Evolutionary conservation across 768 basidiomycete genomes (phyloP).

Genomic region (Lactarius deliciosus): DNA sequence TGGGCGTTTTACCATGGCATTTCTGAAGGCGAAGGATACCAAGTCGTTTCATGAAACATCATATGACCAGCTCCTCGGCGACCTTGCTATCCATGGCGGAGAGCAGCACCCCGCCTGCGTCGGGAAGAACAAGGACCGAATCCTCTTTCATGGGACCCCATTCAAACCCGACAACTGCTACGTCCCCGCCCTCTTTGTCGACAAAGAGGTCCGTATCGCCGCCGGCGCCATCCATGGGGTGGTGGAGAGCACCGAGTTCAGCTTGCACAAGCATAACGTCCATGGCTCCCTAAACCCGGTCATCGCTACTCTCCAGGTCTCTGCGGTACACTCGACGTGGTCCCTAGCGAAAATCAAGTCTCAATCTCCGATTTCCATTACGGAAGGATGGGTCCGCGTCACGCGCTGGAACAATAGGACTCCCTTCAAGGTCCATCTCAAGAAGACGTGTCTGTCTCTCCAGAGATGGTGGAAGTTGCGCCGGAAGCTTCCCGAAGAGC

Average conservation of each 20-base stretch:
- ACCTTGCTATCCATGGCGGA: conserved; percentile 42
- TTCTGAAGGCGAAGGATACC: conserved; percentile 48
- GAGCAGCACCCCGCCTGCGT: conserved; percentile 52
- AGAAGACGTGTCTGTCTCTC: conserved; percentile 48
- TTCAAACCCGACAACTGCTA: conserved; percentile 52
- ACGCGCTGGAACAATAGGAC: conserved; percentile 55
- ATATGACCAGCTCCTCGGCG: conserved; percentile 48
- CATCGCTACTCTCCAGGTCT: conserved; percentile 50
- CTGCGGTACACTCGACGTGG: conserved; percentile 58
- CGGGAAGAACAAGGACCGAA: conserved; percentile 49
- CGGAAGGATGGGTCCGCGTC: conserved; percentile 54
- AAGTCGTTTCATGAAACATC: conserved; percentile 54
- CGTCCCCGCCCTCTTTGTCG: conserved; percentile 41
- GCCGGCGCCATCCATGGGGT: conserved; percentile 64
- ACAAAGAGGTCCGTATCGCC: conserved; percentile 49
- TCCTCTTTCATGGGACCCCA: conserved; percentile 56
- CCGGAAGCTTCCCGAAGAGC: conserved; percentile 38
- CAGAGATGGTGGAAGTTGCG: conserved; percentile 46
- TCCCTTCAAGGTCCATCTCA: conserved; percentile 55
- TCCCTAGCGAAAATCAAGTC: conserved; percentile 48
- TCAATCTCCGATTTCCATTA: conserved; percentile 36
- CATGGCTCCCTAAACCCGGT: conserved; percentile 56
- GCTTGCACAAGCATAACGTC: conserved; percentile 60
- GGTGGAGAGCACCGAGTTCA: conserved; percentile 61
- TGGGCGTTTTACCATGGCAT: conserved; percentile 57